Evolutionary conservation across 2,329 filamentous ascomycete genomes (phyloP).

Genomic region (Myrmaecium sp.): DNA sequence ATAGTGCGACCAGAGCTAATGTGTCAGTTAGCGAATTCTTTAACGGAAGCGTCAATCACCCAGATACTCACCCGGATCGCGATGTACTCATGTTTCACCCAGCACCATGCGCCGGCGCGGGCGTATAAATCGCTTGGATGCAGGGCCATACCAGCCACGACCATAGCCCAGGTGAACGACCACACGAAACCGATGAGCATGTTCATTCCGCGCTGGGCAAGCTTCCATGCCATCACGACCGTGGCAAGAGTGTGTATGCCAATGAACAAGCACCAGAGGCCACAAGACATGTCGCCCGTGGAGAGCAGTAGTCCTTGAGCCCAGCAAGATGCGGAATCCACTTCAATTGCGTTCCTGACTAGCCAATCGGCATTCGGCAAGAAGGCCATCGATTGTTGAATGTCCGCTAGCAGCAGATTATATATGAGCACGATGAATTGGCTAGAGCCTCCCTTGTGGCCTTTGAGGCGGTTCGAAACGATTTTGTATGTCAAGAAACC

Average conservation of each 20-base stretch:
- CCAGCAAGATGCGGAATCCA: slow-evolving; percentile 39
- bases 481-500: slow-evolving; percentile 30
- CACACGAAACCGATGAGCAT: slow-evolving; percentile 33
- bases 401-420: slow-evolving; percentile 51
- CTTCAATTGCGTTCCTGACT: slow-evolving; percentile 33
- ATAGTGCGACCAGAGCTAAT: slow-evolving; percentile 40
- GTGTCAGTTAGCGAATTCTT: too few species aligned
- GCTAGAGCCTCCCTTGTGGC: slow-evolving; percentile 29
- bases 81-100: slow-evolving; percentile 41
- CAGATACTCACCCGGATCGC: slow-evolving; percentile 25
- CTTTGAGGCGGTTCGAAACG: slow-evolving; percentile 18
- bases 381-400: slow-evolving; percentile 49
- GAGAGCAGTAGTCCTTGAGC: slow-evolving; percentile 54
- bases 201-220: slow-evolving; percentile 36
- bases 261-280: slow-evolving; percentile 49
- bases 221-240: slow-evolving; percentile 38
- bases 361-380: slow-evolving; percentile 46
- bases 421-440: slow-evolving; percentile 55
- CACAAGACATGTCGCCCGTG: slow-evolving; percentile 47
- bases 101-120: slow-evolving; percentile 51
- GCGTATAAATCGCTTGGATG: slow-evolving; percentile 37
- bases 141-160: slow-evolving; percentile 32
- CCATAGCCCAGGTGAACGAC: slow-evolving; percentile 42
- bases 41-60: too few species aligned
- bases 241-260: slow-evolving; percentile 49